phyloP scores from a whole-genome alignment of 208 protist genomes.

The Acanthamoeba healyi region DNA sequence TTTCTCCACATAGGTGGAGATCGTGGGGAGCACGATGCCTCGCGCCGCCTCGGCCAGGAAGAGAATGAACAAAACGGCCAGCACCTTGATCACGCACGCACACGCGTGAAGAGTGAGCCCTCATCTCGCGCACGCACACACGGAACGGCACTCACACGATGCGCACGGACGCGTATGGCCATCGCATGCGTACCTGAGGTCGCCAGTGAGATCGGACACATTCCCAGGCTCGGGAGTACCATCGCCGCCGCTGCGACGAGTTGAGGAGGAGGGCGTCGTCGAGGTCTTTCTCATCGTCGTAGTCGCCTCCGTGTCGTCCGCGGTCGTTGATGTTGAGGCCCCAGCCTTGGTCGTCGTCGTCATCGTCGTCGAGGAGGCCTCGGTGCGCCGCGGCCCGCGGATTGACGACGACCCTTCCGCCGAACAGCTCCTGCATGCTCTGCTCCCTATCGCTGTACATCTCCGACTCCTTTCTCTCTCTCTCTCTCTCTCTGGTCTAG shows the following conservation, averaged over 20 bases:
- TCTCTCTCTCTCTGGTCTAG: neutral
- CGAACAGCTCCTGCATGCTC: conserved; percentile 31
- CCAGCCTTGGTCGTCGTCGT: neutral
- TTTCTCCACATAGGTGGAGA: conserved; percentile 1
- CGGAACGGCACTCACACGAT: too few relatives aligned
- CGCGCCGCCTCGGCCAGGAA: conserved; percentile 17
- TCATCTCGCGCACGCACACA: too few relatives aligned
- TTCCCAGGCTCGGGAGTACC: neutral
- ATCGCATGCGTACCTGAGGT: neutral
- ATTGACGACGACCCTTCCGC: neutral
- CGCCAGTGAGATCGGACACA: neutral
- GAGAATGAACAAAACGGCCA: neutral
- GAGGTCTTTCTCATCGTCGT: neutral
- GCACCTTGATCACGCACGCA: neutral
- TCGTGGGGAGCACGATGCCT: conserved; percentile 3
- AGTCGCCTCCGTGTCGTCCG: neutral
- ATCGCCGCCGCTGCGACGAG: neutral
- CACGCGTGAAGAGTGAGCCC: neutral
- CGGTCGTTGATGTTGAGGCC: neutral
- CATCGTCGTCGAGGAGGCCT: neutral
- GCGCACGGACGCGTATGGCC: neutral
- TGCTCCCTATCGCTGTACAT: neutral
- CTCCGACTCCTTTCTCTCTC: neutral
- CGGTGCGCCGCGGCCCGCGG: too few relatives aligned
- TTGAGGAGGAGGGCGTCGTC: conserved; percentile 23